Evolutionary conservation across 805 yeast species (phyloP), one percentile per base, ranked within the genome.

Genomic region (Yamadazyma sp.): DNA sequence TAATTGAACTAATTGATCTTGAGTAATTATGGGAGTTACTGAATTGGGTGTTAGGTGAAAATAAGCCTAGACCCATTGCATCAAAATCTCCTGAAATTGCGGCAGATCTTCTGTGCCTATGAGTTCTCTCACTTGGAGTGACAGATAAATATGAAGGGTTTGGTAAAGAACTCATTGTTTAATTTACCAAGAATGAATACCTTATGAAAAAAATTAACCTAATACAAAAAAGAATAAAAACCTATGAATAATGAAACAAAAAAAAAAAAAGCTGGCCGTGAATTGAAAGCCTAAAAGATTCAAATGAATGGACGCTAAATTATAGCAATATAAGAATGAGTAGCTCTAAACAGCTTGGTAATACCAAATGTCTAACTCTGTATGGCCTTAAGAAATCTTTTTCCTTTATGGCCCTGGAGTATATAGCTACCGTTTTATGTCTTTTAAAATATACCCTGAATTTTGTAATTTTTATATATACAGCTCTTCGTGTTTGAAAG

Each of bases 11-110:
- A 6, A 31, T 11, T 26, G 36, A 34, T 15, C 16, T 38, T 22
- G 36, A 33, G 12, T 5, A 28, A 5, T n/a, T 8, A 13, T 23
- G 27, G 3, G 9, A 23, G 34, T 9, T 27, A 28, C 20, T 23
- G 24, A 20, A 24, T 17, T 26, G 36, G 13, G 15, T 32, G 13
- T 28, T 22, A 18, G 47, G 45, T 5, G 62, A 55, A 34, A 62
- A 60, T 23, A 64, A 43, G 1, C 70, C 70, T 23, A 62, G 43
- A 5, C 69, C 71, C 32, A 53, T 47, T 7, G 53, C 52, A 47
- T 84, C 93, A 53, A 86, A 83, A 54, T 87, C 95, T 4, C 93
- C 93, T 7, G 93, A 83, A 5, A 87, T 81, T 0, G 95, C 95
- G 15, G 91, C 88, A 0, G 95, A 86, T 34, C 96, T 65, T 50